Conservation (phyloP, 441 rosid genomes). For the Adansonia grandidieri region DNA sequence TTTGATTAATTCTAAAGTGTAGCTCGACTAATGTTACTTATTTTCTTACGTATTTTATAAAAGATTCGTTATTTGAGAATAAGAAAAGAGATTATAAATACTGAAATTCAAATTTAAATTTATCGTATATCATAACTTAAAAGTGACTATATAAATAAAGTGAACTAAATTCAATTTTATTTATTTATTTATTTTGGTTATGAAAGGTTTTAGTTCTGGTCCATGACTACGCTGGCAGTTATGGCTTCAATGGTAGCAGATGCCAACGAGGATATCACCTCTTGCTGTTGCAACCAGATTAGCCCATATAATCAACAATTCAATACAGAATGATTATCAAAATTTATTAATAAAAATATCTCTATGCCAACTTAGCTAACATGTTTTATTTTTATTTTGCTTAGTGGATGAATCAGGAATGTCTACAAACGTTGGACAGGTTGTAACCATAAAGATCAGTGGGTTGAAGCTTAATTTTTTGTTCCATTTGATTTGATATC, state of each 20-base stretch:
- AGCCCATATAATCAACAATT: neutral
- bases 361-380: neutral
- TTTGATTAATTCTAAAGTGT: constrained; percentile 19
- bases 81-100: no score
- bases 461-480: neutral
- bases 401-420: neutral
- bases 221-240: neutral
- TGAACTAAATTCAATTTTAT: neutral
- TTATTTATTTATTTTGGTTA: neutral
- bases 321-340: neutral
- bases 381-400: neutral
- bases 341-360: neutral
- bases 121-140: no score
- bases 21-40: constrained; percentile 17
- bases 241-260: neutral
- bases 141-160: no score
- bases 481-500: neutral
- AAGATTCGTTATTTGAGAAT: no score
- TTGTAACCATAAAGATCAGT: neutral
- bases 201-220: neutral
- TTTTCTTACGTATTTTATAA: neutral
- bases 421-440: neutral
- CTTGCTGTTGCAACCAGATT: neutral
- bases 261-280: neutral
- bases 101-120: no score